Evolutionary conservation across 805 yeast genomes (phyloP).

Genomic region (Metschnikowia henanensis): DNA sequence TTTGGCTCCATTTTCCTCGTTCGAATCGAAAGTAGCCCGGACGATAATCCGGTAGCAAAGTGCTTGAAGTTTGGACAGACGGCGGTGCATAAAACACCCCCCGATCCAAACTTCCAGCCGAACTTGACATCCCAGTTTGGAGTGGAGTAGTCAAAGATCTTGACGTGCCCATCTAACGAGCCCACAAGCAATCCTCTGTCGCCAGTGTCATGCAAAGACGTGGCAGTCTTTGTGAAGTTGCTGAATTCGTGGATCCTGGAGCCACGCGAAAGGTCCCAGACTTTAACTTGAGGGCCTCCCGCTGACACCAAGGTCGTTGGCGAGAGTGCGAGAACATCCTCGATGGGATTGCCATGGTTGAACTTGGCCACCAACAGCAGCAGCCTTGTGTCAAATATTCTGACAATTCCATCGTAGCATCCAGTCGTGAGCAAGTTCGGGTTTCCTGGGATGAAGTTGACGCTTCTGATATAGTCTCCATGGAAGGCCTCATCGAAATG

Average conservation of each 20-base stretch:
- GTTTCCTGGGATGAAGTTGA: constrained; percentile 70
- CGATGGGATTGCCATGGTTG: constrained; percentile 78
- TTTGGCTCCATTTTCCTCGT: constrained; percentile 74
- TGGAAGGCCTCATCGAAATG: constrained; percentile 65
- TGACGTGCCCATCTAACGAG: constrained; percentile 95
- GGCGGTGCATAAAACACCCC: constrained; percentile 87
- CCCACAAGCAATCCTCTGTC: constrained; percentile 88
- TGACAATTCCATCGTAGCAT: constrained; percentile 84
- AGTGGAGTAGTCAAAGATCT: constrained; percentile 79
- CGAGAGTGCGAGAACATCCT: constrained; percentile 72
- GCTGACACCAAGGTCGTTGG: constrained; percentile 78
- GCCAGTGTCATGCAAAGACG: constrained; percentile 73
- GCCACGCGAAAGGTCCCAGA: constrained; percentile 91
- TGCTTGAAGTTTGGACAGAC: constrained; percentile 84
- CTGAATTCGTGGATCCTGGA: constrained; percentile 67
- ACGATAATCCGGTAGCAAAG: constrained; percentile 86
- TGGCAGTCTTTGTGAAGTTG: constrained; percentile 92
- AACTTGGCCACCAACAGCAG: constrained; percentile 60
- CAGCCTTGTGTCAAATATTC: constrained; percentile 80
- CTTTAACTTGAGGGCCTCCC: constrained; percentile 78
- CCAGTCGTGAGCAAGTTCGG: constrained; percentile 88
- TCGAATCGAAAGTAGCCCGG: constrained; percentile 86
- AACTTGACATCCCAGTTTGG: constrained; percentile 84
- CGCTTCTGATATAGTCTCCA: constrained; percentile 85
- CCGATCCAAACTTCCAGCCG: constrained; percentile 93